phyloP scores from a whole-genome alignment of 139 green algal genomes.

The Volvox africanus region DNA sequence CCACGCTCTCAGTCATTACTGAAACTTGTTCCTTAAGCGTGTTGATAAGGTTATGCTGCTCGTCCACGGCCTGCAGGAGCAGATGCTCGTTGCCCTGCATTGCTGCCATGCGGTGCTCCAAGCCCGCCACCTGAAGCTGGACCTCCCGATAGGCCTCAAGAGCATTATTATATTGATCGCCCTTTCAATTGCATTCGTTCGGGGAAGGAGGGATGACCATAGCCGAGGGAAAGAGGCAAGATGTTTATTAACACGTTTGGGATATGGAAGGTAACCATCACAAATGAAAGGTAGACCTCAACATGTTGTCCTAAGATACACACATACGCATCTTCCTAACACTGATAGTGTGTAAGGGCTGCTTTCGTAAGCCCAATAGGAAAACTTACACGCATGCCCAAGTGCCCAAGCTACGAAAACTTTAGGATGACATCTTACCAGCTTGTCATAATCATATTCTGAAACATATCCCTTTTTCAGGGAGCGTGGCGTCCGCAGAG shows the following conservation, averaged over 20 bases:
- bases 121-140: neutral
- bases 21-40: slow-evolving; percentile 16
- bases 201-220: no score
- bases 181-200: neutral
- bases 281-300: no score
- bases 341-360: no score
- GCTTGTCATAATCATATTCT: slow-evolving; percentile 36
- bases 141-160: slow-evolving; percentile 15
- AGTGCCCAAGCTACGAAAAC: no score
- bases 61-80: neutral
- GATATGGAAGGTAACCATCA: no score
- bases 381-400: no score
- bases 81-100: neutral
- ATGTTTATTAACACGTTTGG: no score
- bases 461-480: slow-evolving; percentile 48
- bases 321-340: no score
- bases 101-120: slow-evolving; percentile 17
- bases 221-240: no score
- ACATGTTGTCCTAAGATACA: no score
- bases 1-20: slow-evolving; percentile 10
- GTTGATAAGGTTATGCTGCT: slow-evolving; percentile 2
- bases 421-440: neutral
- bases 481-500: slow-evolving; percentile 22
- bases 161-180: neutral
- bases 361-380: no score